Conservation (phyloP, 352 stramenopile species). For the Globisporangium alternatum region DNA sequence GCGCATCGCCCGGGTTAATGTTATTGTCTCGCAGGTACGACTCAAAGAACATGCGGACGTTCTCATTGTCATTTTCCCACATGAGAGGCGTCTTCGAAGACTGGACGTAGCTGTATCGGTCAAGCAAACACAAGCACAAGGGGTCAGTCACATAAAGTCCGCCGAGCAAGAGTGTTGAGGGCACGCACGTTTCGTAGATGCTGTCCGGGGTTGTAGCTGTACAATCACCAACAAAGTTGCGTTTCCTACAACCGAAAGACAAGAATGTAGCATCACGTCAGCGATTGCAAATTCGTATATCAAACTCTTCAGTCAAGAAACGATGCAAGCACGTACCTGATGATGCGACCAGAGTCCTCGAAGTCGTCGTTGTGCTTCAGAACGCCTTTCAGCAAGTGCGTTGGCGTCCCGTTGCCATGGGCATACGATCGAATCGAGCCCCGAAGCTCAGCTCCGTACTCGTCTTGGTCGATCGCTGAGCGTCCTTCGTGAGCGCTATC, state of each 20-base stretch:
- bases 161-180: not conserved
- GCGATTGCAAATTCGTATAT: not conserved
- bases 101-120: slow-evolving; percentile 51
- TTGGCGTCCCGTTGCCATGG: slow-evolving; percentile 23
- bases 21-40: slow-evolving; percentile 75
- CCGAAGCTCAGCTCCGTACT: slow-evolving; percentile 25
- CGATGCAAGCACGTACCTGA: slow-evolving; percentile 34
- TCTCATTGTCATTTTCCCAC: slow-evolving; percentile 83
- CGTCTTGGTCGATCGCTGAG: slow-evolving; percentile 9
- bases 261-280: not conserved
- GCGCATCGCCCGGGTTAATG: slow-evolving; percentile 66
- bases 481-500: slow-evolving; percentile 40
- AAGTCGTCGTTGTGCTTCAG: slow-evolving; percentile 61
- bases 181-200: slow-evolving; percentile 63
- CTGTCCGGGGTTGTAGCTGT: slow-evolving; percentile 31
- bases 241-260: slow-evolving; percentile 26
- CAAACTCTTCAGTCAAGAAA: not conserved
- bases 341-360: slow-evolving; percentile 44
- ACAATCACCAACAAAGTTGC: slow-evolving; percentile 71
- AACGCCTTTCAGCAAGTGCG: slow-evolving; percentile 26
- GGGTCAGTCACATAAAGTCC: not conserved
- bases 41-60: slow-evolving; percentile 78
- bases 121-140: not conserved
- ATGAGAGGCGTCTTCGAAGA: slow-evolving; percentile 54
- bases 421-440: slow-evolving; percentile 25